These are phyloP conservation scores for Xerophyta viscosa DNA, from an alignment of 106 monocot species.

Conservation along the genomic window DNA sequence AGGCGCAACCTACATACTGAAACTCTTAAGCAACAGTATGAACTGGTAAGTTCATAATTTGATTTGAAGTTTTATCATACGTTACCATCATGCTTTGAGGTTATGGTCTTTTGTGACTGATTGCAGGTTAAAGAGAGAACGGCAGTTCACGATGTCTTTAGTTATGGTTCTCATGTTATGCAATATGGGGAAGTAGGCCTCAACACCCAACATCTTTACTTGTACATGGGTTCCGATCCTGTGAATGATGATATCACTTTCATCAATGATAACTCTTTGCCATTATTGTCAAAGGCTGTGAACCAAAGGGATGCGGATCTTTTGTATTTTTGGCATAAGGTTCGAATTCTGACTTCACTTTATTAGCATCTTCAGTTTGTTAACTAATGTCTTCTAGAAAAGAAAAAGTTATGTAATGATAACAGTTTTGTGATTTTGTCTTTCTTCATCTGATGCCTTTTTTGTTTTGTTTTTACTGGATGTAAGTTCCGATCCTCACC, in stretches of 20 bases:
- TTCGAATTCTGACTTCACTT: too few species aligned
- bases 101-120: too few species aligned
- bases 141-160: constrained; percentile 28
- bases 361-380: too few species aligned
- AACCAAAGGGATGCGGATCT: constrained; percentile 95
- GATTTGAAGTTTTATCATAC: background rate
- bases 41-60: constrained; percentile 31
- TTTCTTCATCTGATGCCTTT: background rate
- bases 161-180: constrained; percentile 85
- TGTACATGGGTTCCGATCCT: constrained; percentile 84
- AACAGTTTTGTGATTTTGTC: too few species aligned
- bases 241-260: constrained; percentile 70
- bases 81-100: too few species aligned
- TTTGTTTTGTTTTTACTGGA: constrained; percentile 9
- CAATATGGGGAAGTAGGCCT: constrained; percentile 65
- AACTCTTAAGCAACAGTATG: constrained; percentile 75
- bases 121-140: constrained; percentile 72
- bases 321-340: constrained; percentile 88
- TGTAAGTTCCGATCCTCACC: constrained; percentile 40
- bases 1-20: constrained; percentile 64
- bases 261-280: constrained; percentile 51
- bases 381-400: too few species aligned
- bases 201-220: constrained; percentile 31
- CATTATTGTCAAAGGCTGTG: constrained; percentile 43
- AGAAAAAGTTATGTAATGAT: too few species aligned